These are phyloP conservation scores for Colletotrichum higginsianum DNA, from an alignment of 2,329 filamentous ascomycete genomes.

Conservation along the genomic window DNA sequence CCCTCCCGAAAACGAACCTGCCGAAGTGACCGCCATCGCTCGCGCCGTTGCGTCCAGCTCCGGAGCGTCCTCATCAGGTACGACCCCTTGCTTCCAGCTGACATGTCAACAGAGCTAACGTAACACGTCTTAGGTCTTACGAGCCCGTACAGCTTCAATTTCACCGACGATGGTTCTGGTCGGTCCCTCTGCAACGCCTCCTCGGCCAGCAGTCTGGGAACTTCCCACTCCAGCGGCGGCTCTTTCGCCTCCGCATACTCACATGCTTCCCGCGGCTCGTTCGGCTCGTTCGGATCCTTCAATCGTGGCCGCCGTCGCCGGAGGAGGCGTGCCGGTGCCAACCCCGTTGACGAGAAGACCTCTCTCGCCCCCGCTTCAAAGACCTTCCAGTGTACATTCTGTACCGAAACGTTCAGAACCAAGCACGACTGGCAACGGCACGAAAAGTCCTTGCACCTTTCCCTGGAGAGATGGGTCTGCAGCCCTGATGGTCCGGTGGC, in stretches of 20 bases:
- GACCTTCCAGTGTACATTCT: conserved; percentile 78
- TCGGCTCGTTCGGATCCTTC: conserved; percentile 65
- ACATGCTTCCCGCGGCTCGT: conserved; percentile 70
- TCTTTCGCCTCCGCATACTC: conserved; percentile 74
- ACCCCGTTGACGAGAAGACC: conserved; percentile 54
- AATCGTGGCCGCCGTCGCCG: conserved; percentile 65
- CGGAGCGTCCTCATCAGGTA: conserved; percentile 57
- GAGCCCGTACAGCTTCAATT: conserved; percentile 70
- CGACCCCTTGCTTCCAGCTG: not conserved
- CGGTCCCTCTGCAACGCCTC: conserved; percentile 72
- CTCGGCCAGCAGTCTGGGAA: conserved; percentile 72
- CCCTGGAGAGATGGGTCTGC: conserved; percentile 77
- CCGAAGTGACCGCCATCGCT: conserved; percentile 71
- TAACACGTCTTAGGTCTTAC: conserved; percentile 58
- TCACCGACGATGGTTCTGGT: conserved; percentile 73
- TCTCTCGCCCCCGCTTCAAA: conserved; percentile 62
- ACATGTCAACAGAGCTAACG: conserved; percentile 11
- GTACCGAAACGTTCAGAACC: conserved; percentile 76
- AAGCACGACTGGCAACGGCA: conserved; percentile 81
- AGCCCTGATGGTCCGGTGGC: conserved; percentile 70
- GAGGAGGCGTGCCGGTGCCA: conserved; percentile 60
- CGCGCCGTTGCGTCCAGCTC: conserved; percentile 69
- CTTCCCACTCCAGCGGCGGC: conserved; percentile 71
- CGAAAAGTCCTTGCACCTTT: conserved; percentile 77
- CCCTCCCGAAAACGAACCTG: conserved; percentile 72